These are phyloP conservation scores for Aspergillus asperescens DNA, from an alignment of 495 filamentous ascomycete species.

Conservation along the genomic window DNA sequence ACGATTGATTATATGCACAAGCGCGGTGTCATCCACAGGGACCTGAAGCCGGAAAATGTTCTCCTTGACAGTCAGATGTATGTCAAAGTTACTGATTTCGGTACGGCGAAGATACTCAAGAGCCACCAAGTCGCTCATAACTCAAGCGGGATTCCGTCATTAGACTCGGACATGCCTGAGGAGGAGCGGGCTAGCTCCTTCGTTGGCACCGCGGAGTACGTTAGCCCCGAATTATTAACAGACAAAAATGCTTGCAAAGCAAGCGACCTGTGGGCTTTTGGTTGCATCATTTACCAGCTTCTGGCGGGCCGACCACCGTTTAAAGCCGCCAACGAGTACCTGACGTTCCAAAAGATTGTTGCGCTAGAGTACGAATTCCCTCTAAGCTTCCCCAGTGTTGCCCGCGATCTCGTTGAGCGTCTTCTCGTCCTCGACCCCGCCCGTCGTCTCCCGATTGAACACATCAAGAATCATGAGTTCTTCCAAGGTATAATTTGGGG, in stretches of 20 bases:
- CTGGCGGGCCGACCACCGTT: constrained; percentile 91
- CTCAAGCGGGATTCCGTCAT: constrained; percentile 41
- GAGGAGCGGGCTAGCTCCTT: constrained; percentile 83
- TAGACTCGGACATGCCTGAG: constrained; percentile 55
- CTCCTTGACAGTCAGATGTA: constrained; percentile 93
- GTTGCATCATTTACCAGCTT: constrained; percentile 98
- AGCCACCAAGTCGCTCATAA: constrained; percentile 49
- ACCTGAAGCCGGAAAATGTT: constrained; percentile 97
- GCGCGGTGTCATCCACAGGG: constrained; percentile 90
- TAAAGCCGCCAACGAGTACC: constrained; percentile 95
- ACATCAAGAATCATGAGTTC: constrained; percentile 96
- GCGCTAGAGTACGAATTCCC: constrained; percentile 91
- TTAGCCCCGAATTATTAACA: constrained; percentile 90
- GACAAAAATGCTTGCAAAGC: constrained; percentile 98
- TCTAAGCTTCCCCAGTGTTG: constrained; percentile 78
- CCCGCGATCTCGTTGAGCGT: constrained; percentile 87
- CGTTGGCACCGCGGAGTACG: constrained; percentile 97
- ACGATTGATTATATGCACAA: constrained; percentile 98
- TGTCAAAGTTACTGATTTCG: constrained; percentile 98
- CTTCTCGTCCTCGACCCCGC: constrained; percentile 87
- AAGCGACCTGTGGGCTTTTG: constrained; percentile 97
- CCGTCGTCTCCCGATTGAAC: constrained; percentile 83
- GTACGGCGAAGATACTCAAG: constrained; percentile 89
- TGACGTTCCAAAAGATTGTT: constrained; percentile 98
- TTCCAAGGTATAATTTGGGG: constrained; percentile 91